Conservation (phyloP, 768 basidiomycete genomes). For the Holtermanniella nyarrowii region DNA sequence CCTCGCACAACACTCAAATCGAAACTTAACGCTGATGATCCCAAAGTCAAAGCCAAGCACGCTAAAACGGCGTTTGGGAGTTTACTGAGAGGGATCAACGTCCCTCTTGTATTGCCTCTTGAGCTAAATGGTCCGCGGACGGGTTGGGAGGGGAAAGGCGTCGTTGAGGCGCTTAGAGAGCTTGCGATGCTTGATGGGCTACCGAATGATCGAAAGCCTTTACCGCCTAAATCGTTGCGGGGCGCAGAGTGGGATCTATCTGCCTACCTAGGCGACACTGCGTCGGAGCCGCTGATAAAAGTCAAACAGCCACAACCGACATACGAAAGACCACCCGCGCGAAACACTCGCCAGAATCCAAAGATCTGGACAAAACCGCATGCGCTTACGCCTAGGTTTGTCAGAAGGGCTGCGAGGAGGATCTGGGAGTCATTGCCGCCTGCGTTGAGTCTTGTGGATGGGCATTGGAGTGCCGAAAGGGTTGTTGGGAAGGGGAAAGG, state of each 20-base stretch:
- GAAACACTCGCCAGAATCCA: neutral
- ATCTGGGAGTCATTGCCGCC: too few relatives aligned
- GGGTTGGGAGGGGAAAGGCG: slow-evolving; percentile 20
- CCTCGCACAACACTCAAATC: neutral
- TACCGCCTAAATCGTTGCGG: neutral
- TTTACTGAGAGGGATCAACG: slow-evolving; percentile 1
- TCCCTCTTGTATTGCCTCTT: slow-evolving; percentile 15
- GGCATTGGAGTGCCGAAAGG: too few relatives aligned
- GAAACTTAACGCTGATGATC: neutral
- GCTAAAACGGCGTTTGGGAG: slow-evolving; percentile 6
- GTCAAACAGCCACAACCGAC: neutral
- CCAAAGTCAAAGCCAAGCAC: neutral
- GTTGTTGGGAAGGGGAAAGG: too few relatives aligned
- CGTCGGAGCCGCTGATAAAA: neutral
- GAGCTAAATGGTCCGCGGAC: neutral
- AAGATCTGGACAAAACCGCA: neutral
- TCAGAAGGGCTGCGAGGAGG: too few relatives aligned
- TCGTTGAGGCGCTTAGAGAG: slow-evolving; percentile 12
- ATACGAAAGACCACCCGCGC: neutral
- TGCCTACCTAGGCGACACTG: neutral
- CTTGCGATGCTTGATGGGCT: slow-evolving; percentile 9
- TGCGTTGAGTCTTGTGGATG: too few relatives aligned
- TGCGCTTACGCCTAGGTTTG: neutral
- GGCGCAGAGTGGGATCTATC: neutral
- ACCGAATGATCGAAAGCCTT: neutral